Evolutionary conservation across 31 red algal species (phyloP), one percentile per base, ranked within the genome.

Genomic region (Asparagopsis taxiformis): DNA sequence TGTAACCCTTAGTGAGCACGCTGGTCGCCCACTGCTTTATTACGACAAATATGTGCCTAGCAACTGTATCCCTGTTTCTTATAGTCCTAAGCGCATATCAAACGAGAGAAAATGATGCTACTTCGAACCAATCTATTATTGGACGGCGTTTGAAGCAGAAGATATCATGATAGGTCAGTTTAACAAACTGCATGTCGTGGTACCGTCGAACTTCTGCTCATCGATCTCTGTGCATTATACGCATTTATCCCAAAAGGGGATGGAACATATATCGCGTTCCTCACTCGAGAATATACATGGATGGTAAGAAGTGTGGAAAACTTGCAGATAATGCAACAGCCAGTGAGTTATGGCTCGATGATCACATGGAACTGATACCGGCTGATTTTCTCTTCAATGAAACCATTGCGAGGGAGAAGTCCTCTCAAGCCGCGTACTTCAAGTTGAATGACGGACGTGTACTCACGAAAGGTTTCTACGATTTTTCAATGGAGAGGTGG

Each of bases 271-370:
- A 72, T 72, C 51, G 77, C 9, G 55, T 82, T 1, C 77, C 77
- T 3, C 77, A 82, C 32, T 82, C 77, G 3, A 46, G 65, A 39
- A 82, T 82, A 22, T 46, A 50, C 9, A 69, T 82, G 65, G 65
- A 82, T 37, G 77, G 66, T 1, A 37, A 59, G 29, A 36, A 49
- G 33, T 82, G 77, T 49, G 77, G 77, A 21, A 22, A 30, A 3
- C 29, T 71, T 3, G 34, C 34, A 1, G 55, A 59, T 2, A 82
- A 82, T 60, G 66, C 77, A 1, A 82, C 77, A 29, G 54, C 55
- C 28, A 23, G 71, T 48, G 51, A 82, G 23, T 55, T 82, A 16
- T 82, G 34, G 24, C 31, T 44, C 24, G 77, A 82, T 37, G 15
- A 31, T 11, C 57, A 71, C 65, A 82, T 82, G 77, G 63, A 82